Percentiles rank a stretch among this genome's conserved stretches.
Conservation (phyloP, 495 filamentous ascomycete genomes). For the Sabuloglossum arenarium region DNA sequence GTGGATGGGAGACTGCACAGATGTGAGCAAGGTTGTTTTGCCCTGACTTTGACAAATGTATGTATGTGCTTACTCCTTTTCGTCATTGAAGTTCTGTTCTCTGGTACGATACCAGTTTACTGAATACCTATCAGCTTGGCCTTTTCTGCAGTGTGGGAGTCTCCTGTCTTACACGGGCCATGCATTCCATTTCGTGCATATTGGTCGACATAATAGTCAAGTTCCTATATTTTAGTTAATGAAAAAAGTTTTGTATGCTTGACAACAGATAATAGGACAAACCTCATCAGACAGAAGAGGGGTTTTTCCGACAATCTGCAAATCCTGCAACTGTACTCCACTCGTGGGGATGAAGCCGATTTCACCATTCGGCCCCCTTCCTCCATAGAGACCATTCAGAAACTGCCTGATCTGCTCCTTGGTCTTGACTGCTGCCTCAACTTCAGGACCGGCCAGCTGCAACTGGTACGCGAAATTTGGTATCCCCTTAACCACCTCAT, state of each 20-base stretch:
- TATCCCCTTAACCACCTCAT: slow-evolving; percentile 31
- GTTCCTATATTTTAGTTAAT: slow-evolving; percentile 24
- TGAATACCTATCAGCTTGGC: slow-evolving; percentile 11
- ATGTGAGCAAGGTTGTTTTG: background rate
- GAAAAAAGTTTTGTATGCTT: background rate
- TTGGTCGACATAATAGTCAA: slow-evolving; percentile 55
- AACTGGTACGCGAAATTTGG: slow-evolving; percentile 76
- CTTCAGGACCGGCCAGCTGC: slow-evolving; percentile 43
- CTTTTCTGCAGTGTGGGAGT: background rate
- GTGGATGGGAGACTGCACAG: slow-evolving; percentile 14
- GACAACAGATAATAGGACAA: slow-evolving; percentile 7
- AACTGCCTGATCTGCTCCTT: slow-evolving; percentile 42
- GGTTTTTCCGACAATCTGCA: slow-evolving; percentile 26
- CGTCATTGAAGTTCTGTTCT: slow-evolving; percentile 55
- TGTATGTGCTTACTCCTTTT: slow-evolving; percentile 27
- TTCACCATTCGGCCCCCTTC: slow-evolving; percentile 30
- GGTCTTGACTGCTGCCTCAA: slow-evolving; percentile 35
- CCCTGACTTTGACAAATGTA: background rate
- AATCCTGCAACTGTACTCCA: slow-evolving; percentile 34
- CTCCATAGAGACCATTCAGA: slow-evolving; percentile 48
- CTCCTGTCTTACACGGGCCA: slow-evolving; percentile 37
- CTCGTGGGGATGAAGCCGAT: slow-evolving; percentile 27
- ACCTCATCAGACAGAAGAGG: slow-evolving; percentile 39
- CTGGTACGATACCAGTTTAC: slow-evolving; percentile 68
- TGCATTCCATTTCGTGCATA: slow-evolving; percentile 50